Conservation (phyloP, 2,329 filamentous ascomycete genomes). For the Verticillium nubilum region DNA sequence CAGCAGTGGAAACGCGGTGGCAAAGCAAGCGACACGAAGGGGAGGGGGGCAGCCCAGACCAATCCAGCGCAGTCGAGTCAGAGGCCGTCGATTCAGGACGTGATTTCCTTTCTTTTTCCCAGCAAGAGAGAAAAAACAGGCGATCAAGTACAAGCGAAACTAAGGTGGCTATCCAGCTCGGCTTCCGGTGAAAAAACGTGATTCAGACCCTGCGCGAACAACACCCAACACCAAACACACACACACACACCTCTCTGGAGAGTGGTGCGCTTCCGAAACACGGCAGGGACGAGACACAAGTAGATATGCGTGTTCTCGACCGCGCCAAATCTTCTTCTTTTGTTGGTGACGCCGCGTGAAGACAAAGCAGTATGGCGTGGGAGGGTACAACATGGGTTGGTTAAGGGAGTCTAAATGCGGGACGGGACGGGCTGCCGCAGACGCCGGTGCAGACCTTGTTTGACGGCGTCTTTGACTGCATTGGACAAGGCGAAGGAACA, state of each 20-base stretch:
- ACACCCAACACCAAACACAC: no score
- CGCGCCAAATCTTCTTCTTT: not conserved
- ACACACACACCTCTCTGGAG: not conserved
- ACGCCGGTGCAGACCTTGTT: not conserved
- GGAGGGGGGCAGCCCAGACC: no score
- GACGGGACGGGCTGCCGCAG: not conserved
- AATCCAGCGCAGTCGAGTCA: no score
- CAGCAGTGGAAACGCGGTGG: no score
- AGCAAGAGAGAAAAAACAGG: no score
- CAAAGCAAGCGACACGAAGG: no score
- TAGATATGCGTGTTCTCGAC: not conserved
- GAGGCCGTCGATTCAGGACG: no score
- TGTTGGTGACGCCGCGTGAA: not conserved
- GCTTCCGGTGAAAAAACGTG: constrained; percentile 29
- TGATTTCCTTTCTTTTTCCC: no score
- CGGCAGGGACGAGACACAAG: not conserved
- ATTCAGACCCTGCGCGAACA: not conserved
- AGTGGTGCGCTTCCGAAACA: constrained; percentile 1
- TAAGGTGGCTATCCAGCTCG: constrained; percentile 16
- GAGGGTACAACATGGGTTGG: not conserved
- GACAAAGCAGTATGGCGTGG: not conserved
- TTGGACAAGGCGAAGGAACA: not conserved
- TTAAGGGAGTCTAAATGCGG: not conserved
- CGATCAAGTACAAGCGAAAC: no score
- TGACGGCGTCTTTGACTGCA: no score